phyloP scores from a whole-genome alignment of 495 filamentous ascomycete species.

The Annulohypoxylon bovei region DNA sequence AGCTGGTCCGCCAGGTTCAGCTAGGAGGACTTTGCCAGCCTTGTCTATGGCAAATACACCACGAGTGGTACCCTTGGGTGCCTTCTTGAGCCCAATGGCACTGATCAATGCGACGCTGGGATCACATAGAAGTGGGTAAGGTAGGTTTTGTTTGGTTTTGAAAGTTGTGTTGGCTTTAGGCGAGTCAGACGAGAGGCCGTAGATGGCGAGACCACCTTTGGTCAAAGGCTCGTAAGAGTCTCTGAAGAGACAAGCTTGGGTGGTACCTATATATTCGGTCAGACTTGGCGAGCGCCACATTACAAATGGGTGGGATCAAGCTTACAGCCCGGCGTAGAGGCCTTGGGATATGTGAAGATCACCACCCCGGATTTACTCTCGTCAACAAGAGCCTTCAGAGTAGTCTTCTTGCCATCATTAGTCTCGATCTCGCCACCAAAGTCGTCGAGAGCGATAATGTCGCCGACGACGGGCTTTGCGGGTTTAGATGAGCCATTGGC shows the following conservation, averaged over 20 bases:
- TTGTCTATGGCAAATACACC: conserved; percentile 92
- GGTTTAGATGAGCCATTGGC: conserved; percentile 47
- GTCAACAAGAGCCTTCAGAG: conserved; percentile 78
- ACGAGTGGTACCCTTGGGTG: conserved; percentile 76
- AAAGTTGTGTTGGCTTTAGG: conserved; percentile 92
- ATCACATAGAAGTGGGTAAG: conserved; percentile 90
- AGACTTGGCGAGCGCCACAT: conserved; percentile 32
- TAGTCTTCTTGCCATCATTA: conserved; percentile 81
- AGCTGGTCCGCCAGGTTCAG: conserved; percentile 67
- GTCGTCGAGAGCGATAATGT: conserved; percentile 69
- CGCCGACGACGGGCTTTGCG: conserved; percentile 54
- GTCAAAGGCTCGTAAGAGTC: conserved; percentile 80
- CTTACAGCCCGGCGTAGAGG: conserved; percentile 95
- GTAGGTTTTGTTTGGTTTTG: conserved; percentile 86
- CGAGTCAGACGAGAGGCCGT: conserved; percentile 86
- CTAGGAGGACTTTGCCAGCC: conserved; percentile 70
- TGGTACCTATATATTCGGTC: conserved; percentile 72
- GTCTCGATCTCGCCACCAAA: conserved; percentile 89
- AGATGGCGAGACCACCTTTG: conserved; percentile 84
- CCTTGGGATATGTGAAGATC: conserved; percentile 95
- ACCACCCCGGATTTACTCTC: conserved; percentile 87
- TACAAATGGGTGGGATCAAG: conserved; percentile 35
- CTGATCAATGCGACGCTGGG: conserved; percentile 72
- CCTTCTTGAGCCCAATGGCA: conserved; percentile 81
- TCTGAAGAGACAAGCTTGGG: conserved; percentile 91